Conservation (phyloP, 805 yeast genomes). For the Metschnikowia similis region DNA sequence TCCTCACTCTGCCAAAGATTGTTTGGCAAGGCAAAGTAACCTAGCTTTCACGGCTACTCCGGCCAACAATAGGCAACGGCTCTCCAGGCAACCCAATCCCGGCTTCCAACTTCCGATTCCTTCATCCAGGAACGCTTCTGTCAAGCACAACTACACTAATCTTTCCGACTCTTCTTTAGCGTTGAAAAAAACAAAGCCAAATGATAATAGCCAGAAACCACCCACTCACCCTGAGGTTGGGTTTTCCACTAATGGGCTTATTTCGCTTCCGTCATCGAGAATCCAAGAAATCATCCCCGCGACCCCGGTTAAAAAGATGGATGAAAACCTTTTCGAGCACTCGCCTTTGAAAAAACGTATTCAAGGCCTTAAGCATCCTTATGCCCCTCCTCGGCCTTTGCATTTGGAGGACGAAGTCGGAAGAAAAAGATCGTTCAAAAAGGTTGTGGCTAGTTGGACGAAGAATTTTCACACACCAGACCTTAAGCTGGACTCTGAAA, state of each 20-base stretch:
- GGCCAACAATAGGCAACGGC: neutral
- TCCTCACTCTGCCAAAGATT: conserved; percentile 6
- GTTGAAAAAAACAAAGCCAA: conserved; percentile 27
- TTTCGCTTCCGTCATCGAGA: conserved; percentile 49
- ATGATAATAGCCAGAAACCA: conserved; percentile 2
- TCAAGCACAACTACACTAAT: conserved; percentile 35
- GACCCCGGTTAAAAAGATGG: conserved; percentile 65
- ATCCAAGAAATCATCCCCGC: conserved; percentile 51
- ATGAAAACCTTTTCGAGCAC: conserved; percentile 1
- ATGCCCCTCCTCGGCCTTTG: neutral
- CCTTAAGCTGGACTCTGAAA: conserved; percentile 2
- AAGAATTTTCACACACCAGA: conserved; percentile 24
- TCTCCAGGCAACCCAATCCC: conserved; percentile 1
- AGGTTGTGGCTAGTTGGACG: conserved; percentile 40
- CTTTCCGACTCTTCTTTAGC: conserved; percentile 38
- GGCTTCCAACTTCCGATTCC: conserved; percentile 5
- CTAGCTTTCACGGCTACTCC: neutral
- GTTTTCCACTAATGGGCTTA: conserved; percentile 46
- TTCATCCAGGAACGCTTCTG: neutral
- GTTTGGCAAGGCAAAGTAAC: neutral
- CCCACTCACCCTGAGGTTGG: conserved; percentile 24
- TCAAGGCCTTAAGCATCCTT: neutral
- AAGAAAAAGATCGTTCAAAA: conserved; percentile 34
- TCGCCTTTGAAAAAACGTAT: neutral
- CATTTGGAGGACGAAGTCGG: conserved; percentile 17